Evolutionary conservation across 2,329 filamentous ascomycete genomes (phyloP).

Genomic region (Volutella citrinella): DNA sequence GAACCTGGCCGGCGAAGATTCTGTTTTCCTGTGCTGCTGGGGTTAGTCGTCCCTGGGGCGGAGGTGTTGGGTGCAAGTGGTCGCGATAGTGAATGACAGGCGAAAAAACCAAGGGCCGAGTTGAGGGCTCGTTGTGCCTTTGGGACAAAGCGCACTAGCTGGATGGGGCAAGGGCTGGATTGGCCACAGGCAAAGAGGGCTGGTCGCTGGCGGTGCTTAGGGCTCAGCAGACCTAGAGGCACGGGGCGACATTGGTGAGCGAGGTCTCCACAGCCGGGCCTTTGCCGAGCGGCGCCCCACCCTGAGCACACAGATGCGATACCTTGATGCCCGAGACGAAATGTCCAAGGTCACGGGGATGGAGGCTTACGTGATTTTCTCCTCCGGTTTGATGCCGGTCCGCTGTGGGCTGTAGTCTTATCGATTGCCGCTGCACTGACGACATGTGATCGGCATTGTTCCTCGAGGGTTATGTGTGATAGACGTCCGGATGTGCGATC

Average conservation of each 20-base stretch:
- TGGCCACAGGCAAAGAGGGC: conserved; percentile 34
- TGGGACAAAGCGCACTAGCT: conserved; percentile 32
- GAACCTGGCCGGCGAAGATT: conserved; percentile 36
- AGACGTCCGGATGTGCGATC: no score
- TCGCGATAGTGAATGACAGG: conserved; percentile 38
- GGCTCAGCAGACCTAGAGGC: conserved; percentile 38
- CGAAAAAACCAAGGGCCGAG: conserved; percentile 40
- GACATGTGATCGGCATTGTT: no score
- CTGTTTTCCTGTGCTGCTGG: conserved; percentile 38
- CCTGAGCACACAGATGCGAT: no score
- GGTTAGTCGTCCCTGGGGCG: conserved; percentile 40
- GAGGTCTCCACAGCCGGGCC: no score
- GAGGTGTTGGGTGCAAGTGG: conserved; percentile 35
- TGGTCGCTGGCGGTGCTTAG: conserved; percentile 33
- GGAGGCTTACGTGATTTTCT: no score
- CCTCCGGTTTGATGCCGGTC: no score
- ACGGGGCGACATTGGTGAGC: no score
- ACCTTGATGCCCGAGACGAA: no score
- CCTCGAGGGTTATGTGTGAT: no score
- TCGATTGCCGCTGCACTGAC: no score
- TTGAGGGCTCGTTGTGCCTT: conserved; percentile 40
- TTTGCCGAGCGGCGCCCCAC: conserved; percentile 24
- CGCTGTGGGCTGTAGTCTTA: no score
- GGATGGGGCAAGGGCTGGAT: conserved; percentile 26
- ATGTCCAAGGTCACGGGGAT: no score